Base-by-base conservation (phyloP, 1,139 yeast genomes). In the Geotrichum fermentans region DNA sequence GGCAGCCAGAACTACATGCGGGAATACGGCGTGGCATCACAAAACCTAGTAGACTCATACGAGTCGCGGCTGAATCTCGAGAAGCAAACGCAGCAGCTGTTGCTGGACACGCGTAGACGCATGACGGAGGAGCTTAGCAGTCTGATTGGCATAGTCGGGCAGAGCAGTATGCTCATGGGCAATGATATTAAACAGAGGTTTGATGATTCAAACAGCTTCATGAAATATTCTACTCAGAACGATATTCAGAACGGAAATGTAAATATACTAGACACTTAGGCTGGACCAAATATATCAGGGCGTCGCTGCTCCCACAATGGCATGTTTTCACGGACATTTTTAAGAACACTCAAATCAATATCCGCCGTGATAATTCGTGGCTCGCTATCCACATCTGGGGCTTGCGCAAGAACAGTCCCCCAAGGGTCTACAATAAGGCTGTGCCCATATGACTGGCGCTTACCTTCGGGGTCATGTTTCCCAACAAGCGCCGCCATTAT, bases 401-500 rank as follows among this genome's bases (percentile, higher is more conserved):
- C 79, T 56, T 81, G 78, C 0, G 86, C 83, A 1, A 92, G 56
- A 1, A 88, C 73, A 0, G 79, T 75, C 0, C 98, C 97, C 95
- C 96, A 88, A 0, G 97, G 97, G 58, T 86, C 94, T 18, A 90
- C 78, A 8, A 90, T 79, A 57, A 90, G 70, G 0, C 95, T 76
- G 59, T 89, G 95, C 0, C 98, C 98, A 69, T 82, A 92, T 56
- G 92, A 83, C 36, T 64, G 64, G 4, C 75, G 61, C 56, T 65
- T 73, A 8, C 77, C 74, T 5, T 63, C 70, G n/a, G 43, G 45
- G 37, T 69, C 70, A 64, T 92, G 97, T 30, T 72, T 71, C 1
- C 97, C 97, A 50, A 81, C 79, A 63, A 90, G 97, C 0, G 95
- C 97, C 0, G 97, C 92, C 84, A 90, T 82, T 3, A 92, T 73